Conservation (phyloP, 2,329 filamentous ascomycete genomes). For the Cladorrhinum sp. region DNA sequence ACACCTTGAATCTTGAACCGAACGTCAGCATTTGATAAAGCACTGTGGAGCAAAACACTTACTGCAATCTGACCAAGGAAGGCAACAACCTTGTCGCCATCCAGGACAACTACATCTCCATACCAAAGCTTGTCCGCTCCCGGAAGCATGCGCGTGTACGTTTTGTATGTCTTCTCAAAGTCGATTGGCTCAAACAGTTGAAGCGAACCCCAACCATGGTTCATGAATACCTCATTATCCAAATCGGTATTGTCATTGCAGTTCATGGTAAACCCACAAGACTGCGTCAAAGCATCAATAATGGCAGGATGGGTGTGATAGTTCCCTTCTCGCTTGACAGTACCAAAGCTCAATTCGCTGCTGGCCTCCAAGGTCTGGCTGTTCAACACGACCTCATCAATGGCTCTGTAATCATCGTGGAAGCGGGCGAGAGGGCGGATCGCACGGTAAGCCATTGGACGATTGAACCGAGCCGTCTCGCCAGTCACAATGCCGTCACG, state of each 20-base stretch:
- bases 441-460: constrained; percentile 37
- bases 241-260: constrained; percentile 54
- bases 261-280: constrained; percentile 58
- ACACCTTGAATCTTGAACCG: constrained; percentile 50
- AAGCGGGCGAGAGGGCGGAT: constrained; percentile 31
- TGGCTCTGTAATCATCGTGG: constrained; percentile 28
- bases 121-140: constrained; percentile 43
- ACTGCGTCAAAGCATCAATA: constrained; percentile 33
- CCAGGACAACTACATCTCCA: constrained; percentile 53
- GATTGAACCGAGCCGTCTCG: constrained; percentile 38
- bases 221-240: constrained; percentile 53
- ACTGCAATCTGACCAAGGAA: constrained; percentile 46
- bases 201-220: constrained; percentile 57
- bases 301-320: constrained; percentile 10
- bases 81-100: constrained; percentile 47
- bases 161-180: constrained; percentile 45
- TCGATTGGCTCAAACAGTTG: constrained; percentile 46
- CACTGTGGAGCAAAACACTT: constrained; percentile 39
- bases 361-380: constrained; percentile 16
- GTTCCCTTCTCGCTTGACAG: neutral
- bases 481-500: neutral
- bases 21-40: neutral
- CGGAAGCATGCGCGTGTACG: constrained; percentile 55
- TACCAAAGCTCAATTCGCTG: constrained; percentile 6
- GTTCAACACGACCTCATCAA: constrained; percentile 33